Base-by-base conservation (phyloP, 2,329 filamentous ascomycete species). In the Exophiala phaeomuriformis region DNA sequence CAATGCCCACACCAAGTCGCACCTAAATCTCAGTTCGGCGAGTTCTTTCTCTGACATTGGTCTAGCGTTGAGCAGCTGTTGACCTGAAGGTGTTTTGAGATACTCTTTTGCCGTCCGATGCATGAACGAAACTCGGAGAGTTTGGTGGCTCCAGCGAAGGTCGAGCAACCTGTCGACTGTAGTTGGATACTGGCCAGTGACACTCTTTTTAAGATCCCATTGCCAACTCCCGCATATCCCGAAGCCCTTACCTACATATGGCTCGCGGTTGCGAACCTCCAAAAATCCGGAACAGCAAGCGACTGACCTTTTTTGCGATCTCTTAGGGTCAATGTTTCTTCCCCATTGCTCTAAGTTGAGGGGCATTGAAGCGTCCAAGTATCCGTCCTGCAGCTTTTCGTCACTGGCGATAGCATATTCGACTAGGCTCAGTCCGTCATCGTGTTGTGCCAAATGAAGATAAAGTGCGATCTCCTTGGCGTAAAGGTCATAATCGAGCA, bases 401-500 rank as follows among this genome's bases (percentile, higher is more conserved):
- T 49, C 12, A 40, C 27, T 19, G n/a, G 37, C 29, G 35, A 41
- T 31, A 5, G 47, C 12, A 33, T 30, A 32, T 41, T 31, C 19
- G 19, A 49, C 2, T 29, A 49, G 36, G 9, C 9, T 6, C 29
- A 7, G 5, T 30, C 3, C n/a, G 12, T 27, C 35, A 12, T 12
- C 40, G 1, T 12, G 5, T 12, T 32, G 47, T 10, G 37, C 37
- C 1, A 49, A 19, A 9, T 19, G 27, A 2, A 49, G 36, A 32
- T 41, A 49, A 19, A 39, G 47, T 3, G 36, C 47, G 37, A 36
- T 36, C 37, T 49, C 47, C 32, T 49, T 41, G 8, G 47, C 47
- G n/a, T 49, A 49, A 28, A 49, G 27, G 2, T 35, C 35, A 40
- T 41, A 31, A 19, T 49, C 47, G 10, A 9, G 35, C 47, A 49